phyloP scores from a whole-genome alignment of 73 alveolate species.

The Tetrahymena malaccensis region DNA sequence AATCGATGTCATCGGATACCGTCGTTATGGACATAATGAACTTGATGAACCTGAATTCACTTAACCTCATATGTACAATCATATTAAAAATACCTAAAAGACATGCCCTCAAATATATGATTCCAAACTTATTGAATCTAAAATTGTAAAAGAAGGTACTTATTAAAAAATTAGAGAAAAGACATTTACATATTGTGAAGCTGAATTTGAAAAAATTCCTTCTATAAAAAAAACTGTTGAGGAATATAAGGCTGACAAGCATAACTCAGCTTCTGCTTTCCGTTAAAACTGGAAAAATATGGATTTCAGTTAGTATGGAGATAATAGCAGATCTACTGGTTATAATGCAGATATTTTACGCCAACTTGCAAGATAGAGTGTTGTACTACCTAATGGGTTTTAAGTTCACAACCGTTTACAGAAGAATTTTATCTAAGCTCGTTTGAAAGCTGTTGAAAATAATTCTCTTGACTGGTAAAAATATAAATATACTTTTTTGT shows the following conservation, averaged over 20 bases:
- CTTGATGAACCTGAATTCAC: slow-evolving; percentile 91
- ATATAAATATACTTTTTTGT: background rate
- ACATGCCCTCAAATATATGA: slow-evolving; percentile 16
- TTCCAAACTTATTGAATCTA: slow-evolving; percentile 11
- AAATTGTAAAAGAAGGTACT: slow-evolving; percentile 38
- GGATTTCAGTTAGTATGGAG: slow-evolving; percentile 42
- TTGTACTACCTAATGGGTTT: slow-evolving; percentile 9
- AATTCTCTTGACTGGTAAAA: slow-evolving; percentile 22
- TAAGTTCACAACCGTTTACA: slow-evolving; percentile 27
- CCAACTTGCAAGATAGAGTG: slow-evolving; percentile 20
- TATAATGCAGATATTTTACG: background rate
- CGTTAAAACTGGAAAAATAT: slow-evolving; percentile 63
- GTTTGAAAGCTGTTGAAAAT: background rate
- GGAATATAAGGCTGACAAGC: slow-evolving; percentile 35
- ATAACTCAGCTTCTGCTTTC: slow-evolving; percentile 55
- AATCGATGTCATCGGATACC: slow-evolving; percentile 82
- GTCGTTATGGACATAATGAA: slow-evolving; percentile 94
- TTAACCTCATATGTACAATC: slow-evolving; percentile 76
- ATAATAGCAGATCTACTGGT: slow-evolving; percentile 9
- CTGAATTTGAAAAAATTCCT: slow-evolving; percentile 53
- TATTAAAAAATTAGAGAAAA: slow-evolving; percentile 43
- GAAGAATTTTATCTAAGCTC: slow-evolving; percentile 18
- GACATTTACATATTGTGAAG: slow-evolving; percentile 45
- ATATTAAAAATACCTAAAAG: slow-evolving; percentile 5
- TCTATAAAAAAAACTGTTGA: slow-evolving; percentile 38